phyloP scores from a whole-genome alignment of 2,329 filamentous ascomycete genomes.

The Orbilia quercus region DNA sequence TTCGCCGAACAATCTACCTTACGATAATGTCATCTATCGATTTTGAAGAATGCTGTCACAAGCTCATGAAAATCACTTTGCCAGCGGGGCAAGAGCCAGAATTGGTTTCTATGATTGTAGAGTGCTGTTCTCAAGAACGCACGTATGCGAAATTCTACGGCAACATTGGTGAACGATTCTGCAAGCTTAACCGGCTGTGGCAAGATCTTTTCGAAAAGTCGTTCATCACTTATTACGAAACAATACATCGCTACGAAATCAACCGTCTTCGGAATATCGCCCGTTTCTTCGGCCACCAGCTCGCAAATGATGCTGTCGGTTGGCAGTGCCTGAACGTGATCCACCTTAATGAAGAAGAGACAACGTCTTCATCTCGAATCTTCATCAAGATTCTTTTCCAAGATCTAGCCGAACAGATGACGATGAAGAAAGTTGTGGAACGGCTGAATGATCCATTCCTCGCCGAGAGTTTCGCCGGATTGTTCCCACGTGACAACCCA shows the following conservation, averaged over 20 bases:
- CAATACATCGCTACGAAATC: constrained; percentile 96
- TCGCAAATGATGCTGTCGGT: constrained; percentile 86
- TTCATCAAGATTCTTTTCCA: constrained; percentile 99
- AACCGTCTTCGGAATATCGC: constrained; percentile 95
- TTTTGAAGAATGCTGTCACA: constrained; percentile 96
- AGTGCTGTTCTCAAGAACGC: constrained; percentile 95
- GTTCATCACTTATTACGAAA: constrained; percentile 94
- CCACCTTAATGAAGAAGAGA: constrained; percentile 95
- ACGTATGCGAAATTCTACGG: constrained; percentile 99
- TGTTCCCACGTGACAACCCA: constrained; percentile 90
- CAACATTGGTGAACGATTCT: constrained; percentile 90
- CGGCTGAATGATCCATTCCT: constrained; percentile 82
- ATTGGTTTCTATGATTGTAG: constrained; percentile 94
- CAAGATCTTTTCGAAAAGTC: constrained; percentile 88
- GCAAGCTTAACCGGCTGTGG: constrained; percentile 96
- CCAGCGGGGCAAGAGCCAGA: constrained; percentile 88
- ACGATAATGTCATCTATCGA: constrained; percentile 97
- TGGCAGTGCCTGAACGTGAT: constrained; percentile 90
- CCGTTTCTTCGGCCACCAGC: constrained; percentile 90
- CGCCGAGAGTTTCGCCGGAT: constrained; percentile 78
- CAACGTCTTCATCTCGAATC: constrained; percentile 93
- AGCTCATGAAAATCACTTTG: constrained; percentile 91
- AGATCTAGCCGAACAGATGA: constrained; percentile 86
- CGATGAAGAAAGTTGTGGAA: constrained; percentile 80
- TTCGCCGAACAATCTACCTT: constrained; percentile 93